phyloP scores from a whole-genome alignment of 2,329 filamentous ascomycete species.

The Ophiostoma perfectum region DNA sequence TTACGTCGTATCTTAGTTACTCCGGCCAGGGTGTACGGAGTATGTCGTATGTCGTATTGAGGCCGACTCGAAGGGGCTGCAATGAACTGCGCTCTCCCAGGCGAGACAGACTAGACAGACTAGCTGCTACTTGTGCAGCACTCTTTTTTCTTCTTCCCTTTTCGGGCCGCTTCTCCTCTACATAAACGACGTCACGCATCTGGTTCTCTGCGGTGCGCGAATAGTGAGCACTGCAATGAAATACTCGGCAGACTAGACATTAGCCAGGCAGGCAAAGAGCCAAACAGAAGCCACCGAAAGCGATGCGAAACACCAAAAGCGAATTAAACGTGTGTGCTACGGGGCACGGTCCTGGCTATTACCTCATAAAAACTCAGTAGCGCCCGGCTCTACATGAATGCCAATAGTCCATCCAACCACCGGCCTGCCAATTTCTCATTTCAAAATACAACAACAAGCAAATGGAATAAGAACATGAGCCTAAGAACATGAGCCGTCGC shows the following conservation, averaged over 20 bases:
- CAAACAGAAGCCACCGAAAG: background rate
- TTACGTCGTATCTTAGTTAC: background rate
- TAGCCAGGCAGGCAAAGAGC: background rate
- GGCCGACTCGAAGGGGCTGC: too few relatives aligned
- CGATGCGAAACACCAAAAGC: background rate
- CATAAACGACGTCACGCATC: background rate
- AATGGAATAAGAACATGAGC: background rate
- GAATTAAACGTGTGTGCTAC: slow-evolving; percentile 7
- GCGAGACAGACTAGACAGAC: background rate
- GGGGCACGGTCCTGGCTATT: background rate
- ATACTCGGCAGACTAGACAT: background rate
- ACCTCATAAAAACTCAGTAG: slow-evolving; percentile 8
- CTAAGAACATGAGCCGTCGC: too few relatives aligned
- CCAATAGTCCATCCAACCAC: slow-evolving; percentile 1
- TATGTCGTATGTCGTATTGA: too few relatives aligned
- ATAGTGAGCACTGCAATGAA: slow-evolving; percentile 4
- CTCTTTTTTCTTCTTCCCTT: slow-evolving; percentile 7
- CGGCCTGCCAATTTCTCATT: background rate
- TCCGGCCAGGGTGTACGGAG: too few relatives aligned
- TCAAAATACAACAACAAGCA: background rate
- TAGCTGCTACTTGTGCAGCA: background rate
- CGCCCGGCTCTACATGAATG: background rate
- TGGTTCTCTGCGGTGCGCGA: background rate
- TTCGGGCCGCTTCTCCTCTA: slow-evolving; percentile 6
- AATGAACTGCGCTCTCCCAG: slow-evolving; percentile 1